A percentile compares a stretch with the other conserved stretches of the same genome.
Evolutionary conservation across 2,329 filamentous ascomycete genomes (phyloP).

Genomic region (Massarina eburnea): DNA sequence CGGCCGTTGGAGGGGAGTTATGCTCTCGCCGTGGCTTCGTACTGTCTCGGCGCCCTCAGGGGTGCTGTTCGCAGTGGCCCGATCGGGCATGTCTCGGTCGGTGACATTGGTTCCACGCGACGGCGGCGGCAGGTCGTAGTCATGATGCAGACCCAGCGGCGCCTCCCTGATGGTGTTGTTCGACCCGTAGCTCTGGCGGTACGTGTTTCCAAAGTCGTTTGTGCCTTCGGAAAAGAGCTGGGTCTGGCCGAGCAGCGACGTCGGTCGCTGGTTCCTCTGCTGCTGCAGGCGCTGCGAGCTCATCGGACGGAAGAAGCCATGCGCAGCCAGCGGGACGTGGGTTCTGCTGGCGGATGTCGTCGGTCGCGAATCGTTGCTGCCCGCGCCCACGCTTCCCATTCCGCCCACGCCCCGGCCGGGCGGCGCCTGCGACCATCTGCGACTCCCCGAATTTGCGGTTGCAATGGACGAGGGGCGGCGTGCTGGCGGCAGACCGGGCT

Average conservation of each 20-base stretch:
- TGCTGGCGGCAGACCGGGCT: conserved; percentile 51
- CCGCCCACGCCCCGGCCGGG: conserved; percentile 57
- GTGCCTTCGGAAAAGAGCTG: conserved; percentile 36
- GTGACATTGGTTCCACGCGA: conserved; percentile 83
- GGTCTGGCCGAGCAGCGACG: conserved; percentile 37
- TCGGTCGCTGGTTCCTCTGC: conserved; percentile 68
- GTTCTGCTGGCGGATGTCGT: conserved; percentile 74
- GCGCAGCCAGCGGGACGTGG: conserved; percentile 86
- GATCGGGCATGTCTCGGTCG: conserved; percentile 70
- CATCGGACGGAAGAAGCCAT: conserved; percentile 95
- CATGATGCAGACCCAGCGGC: conserved; percentile 37
- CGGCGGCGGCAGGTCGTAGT: conserved; percentile 53
- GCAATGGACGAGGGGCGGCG: conserved; percentile 45
- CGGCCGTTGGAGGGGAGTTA: conserved; percentile 70
- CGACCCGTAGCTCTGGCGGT: conserved; percentile 43
- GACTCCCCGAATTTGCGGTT: conserved; percentile 41
- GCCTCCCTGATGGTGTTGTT: conserved; percentile 34
- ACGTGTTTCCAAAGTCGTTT: conserved; percentile 35
- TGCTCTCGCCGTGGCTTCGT: conserved; percentile 73
- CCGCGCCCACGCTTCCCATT: conserved; percentile 26
- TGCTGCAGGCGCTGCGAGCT: conserved; percentile 93
- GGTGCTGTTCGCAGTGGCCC: conserved; percentile 72
- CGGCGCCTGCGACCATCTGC: conserved; percentile 57
- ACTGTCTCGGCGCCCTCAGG: conserved; percentile 62
- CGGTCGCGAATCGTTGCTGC: conserved; percentile 48